Conservation (phyloP, 345 rosid genomes). For the Hypericum androsaemum region DNA sequence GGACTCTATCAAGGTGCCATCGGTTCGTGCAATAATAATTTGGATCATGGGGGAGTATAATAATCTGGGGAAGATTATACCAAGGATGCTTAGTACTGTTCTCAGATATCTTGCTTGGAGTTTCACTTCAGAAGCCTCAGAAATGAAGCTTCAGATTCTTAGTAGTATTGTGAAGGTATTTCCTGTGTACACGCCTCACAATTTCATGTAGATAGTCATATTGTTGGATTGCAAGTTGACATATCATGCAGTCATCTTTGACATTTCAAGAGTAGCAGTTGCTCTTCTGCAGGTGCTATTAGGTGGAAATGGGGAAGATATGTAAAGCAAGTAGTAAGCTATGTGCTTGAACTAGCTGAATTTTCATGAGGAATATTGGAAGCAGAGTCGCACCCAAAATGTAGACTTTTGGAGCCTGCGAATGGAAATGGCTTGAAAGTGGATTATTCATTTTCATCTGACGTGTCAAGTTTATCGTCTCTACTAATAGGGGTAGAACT, state of each 20-base stretch:
- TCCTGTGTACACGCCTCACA: no score
- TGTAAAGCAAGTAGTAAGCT: conserved; percentile 43
- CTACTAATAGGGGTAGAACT: conserved; percentile 55
- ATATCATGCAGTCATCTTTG: no score
- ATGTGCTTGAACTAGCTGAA: conserved; percentile 81
- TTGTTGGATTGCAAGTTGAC: no score
- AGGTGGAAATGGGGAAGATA: conserved; percentile 42
- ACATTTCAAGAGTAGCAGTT: background rate
- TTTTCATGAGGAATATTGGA: conserved; percentile 69
- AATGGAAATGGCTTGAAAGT: conserved; percentile 81
- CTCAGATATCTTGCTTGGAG: conserved; percentile 85
- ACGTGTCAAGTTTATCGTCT: conserved; percentile 53
- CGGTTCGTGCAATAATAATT: conserved; percentile 81
- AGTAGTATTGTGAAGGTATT: conserved; percentile 65
- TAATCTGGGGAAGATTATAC: conserved; percentile 61
- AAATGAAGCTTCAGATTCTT: conserved; percentile 89
- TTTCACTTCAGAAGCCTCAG: conserved; percentile 70
- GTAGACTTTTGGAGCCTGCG: conserved; percentile 61
- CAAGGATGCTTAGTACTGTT: conserved; percentile 62
- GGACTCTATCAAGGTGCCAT: conserved; percentile 77
- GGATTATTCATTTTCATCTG: conserved; percentile 67
- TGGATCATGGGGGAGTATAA: conserved; percentile 92
- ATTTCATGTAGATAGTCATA: background rate
- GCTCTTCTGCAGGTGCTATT: conserved; percentile 43
- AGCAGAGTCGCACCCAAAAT: conserved; percentile 55